Conservation (phyloP, 768 basidiomycete genomes). For the Erythrobasidium yunnanense region DNA sequence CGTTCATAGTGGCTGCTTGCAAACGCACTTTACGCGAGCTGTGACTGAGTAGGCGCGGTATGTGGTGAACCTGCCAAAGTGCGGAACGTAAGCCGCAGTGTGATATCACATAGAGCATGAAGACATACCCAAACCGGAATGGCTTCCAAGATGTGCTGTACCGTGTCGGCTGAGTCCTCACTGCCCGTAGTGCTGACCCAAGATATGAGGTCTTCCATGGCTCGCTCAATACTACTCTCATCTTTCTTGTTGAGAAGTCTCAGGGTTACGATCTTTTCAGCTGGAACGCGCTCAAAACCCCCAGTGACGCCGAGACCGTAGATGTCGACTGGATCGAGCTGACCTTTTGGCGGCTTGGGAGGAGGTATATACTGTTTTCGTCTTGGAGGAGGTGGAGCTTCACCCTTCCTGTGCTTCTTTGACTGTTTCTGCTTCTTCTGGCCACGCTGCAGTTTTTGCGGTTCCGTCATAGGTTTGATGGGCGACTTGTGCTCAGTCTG, state of each 20-base stretch:
- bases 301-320: constrained; percentile 26
- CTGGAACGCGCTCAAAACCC: background rate
- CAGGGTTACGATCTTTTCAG: constrained; percentile 18
- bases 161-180: background rate
- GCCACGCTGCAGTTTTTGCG: background rate
- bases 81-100: background rate
- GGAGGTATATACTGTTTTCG: constrained; percentile 27
- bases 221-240: constrained; percentile 22
- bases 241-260: constrained; percentile 28
- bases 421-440: constrained; percentile 18
- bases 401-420: constrained; percentile 18
- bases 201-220: constrained; percentile 6
- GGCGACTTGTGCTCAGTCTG: no score
- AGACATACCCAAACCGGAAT: constrained; percentile 27
- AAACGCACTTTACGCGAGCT: constrained; percentile 16
- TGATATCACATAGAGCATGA: background rate
- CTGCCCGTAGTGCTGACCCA: constrained; percentile 7
- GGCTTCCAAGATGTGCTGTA: background rate
- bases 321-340: constrained; percentile 24
- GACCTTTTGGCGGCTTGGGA: constrained; percentile 8
- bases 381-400: constrained; percentile 16
- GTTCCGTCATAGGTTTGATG: no score
- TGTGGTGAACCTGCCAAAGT: constrained; percentile 14
- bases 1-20: constrained; percentile 14
- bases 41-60: constrained; percentile 14